These are phyloP conservation scores for Lathyrus oleraceus DNA, from an alignment of 306 rosid genomes.

Conservation along the genomic window DNA sequence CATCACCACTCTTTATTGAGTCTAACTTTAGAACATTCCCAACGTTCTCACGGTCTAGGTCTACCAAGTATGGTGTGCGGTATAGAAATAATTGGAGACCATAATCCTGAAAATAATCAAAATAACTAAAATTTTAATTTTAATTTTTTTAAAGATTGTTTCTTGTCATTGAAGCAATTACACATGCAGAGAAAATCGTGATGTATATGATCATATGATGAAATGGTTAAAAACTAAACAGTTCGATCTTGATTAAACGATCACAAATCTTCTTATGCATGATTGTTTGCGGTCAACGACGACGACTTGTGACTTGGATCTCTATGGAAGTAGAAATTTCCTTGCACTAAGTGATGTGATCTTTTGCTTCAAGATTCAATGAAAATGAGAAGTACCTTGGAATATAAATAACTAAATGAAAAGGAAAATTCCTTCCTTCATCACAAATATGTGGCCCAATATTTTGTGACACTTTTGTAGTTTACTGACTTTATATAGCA, in stretches of 20 bases:
- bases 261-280: too few relatives aligned
- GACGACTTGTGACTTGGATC: too few relatives aligned
- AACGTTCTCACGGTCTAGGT: constrained; percentile 58
- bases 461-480: constrained; percentile 25
- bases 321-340: background rate
- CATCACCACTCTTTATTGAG: constrained; percentile 68
- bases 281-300: too few relatives aligned
- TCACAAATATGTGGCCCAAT: constrained; percentile 34
- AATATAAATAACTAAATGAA: constrained; percentile 26
- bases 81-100: constrained; percentile 59
- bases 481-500: constrained; percentile 9
- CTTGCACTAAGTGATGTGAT: background rate
- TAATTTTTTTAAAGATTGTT: too few relatives aligned
- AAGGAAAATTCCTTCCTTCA: constrained; percentile 14
- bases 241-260: too few relatives aligned
- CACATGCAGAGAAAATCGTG: too few relatives aligned
- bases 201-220: too few relatives aligned
- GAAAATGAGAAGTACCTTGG: constrained; percentile 4
- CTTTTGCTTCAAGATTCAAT: background rate
- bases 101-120: constrained; percentile 50
- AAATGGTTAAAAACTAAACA: too few relatives aligned
- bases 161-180: too few relatives aligned
- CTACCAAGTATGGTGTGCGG: constrained; percentile 77
- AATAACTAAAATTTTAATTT: background rate
- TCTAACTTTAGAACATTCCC: constrained; percentile 74